Evolutionary conservation across 805 yeast species (phyloP).

Genomic region (Lipomyces yamanashiensis): DNA sequence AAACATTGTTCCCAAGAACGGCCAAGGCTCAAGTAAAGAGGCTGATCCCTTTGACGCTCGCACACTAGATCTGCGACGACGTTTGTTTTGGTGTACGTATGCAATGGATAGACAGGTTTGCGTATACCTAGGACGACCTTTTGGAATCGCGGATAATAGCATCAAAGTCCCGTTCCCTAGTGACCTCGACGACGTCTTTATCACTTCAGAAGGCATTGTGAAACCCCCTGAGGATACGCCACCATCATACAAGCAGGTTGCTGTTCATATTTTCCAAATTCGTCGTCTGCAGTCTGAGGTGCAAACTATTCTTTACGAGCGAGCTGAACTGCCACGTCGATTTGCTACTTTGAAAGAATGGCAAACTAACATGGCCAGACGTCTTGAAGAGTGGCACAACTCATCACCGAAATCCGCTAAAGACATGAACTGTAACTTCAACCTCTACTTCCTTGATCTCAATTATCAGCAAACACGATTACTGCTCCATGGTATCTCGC

Average conservation of each 20-base stretch:
- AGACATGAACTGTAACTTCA: conserved; percentile 76
- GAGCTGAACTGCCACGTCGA: conserved; percentile 69
- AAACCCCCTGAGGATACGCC: conserved; percentile 38
- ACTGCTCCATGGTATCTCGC: conserved; percentile 76
- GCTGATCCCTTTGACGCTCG: conserved; percentile 52
- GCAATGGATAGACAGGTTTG: conserved; percentile 84
- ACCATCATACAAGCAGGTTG: conserved; percentile 67
- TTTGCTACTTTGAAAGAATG: conserved; percentile 62
- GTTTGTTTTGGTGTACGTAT: conserved; percentile 89
- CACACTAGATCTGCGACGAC: conserved; percentile 68
- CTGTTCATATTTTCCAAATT: conserved; percentile 68
- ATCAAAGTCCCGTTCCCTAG: conserved; percentile 75
- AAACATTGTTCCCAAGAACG: conserved; percentile 36
- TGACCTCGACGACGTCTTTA: conserved; percentile 71
- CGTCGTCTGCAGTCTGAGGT: conserved; percentile 79
- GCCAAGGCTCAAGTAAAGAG: conserved; percentile 22
- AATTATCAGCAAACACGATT: conserved; percentile 78
- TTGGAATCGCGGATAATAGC: conserved; percentile 83
- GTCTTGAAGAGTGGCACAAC: conserved; percentile 67
- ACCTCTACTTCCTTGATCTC: conserved; percentile 67
- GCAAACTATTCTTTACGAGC: conserved; percentile 71
- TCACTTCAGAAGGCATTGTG: conserved; percentile 47
- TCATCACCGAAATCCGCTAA: conserved; percentile 59
- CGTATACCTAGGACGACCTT: conserved; percentile 84
- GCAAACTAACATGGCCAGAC: conserved; percentile 58